Base-by-base conservation (phyloP, 345 rosid species). In the Eucalyptus sp. region DNA sequence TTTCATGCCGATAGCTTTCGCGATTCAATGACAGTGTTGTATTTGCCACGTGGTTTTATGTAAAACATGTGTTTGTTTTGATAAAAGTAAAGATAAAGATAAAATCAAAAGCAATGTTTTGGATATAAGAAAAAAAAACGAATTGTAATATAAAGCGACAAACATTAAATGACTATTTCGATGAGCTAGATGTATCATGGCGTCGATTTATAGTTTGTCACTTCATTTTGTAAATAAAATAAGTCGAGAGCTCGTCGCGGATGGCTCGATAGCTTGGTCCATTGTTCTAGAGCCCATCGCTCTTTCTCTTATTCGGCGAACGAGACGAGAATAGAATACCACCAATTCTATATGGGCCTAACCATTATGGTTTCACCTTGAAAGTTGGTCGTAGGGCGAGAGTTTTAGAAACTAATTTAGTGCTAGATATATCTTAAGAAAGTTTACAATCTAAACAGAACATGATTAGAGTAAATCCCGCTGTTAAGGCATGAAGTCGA, bases 11-110 rank as follows among this genome's bases (percentile, higher is more conserved):
- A 64, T n/a, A 64, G 41, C 41, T n/a, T 64, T 64, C 5, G 20
- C 4, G 41, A 64, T n/a, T n/a, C 8, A 64, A n/a, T 2, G 0
- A 15, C 0, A n/a, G 5, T 64, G 7, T n/a, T 7, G 5, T 15
- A 7, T 52, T 52, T 52, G 18, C 2, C 58, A 17, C 17, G 13
- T 29, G 33, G 2, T 13, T 11, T 3, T 18, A 68, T 41, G 29
- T 44, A 41, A 76, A 76, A 41, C 4, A 5, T 20, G 44, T 31
- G 44, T 68, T 17, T 16, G 44, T 33, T 68, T 68, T 8, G 44
- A 68, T 68, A 33, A 68, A 68, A 33, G 24, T 3, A 3, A 33
- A 68, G 20, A 68, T 16, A 8, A 3, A 68, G 43, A 68, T 17
- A 68, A 18, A 8, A 41, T 68, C 25, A 17, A 68, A 68, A 68